These are phyloP conservation scores for Trapa bicornis DNA, from an alignment of 345 rosid genomes.

Conservation along the genomic window DNA sequence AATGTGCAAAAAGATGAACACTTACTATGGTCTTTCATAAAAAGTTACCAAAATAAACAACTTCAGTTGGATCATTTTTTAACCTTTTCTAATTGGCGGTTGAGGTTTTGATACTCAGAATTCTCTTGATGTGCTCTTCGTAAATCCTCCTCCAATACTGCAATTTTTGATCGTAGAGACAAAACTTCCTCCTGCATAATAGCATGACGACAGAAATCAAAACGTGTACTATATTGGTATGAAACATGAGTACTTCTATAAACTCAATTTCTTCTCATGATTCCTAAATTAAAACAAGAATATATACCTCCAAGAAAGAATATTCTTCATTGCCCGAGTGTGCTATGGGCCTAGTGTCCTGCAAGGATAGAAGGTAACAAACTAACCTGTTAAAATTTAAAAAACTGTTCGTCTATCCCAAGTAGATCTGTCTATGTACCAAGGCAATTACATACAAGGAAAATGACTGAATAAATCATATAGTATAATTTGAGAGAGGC, in stretches of 20 bases:
- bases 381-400: background rate
- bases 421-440: background rate
- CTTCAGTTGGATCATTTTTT: slow-evolving; percentile 2
- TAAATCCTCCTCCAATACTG: slow-evolving; percentile 68
- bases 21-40: slow-evolving; percentile 3
- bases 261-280: background rate
- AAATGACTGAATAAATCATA: background rate
- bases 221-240: background rate
- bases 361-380: slow-evolving; percentile 4
- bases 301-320: slow-evolving; percentile 43
- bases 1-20: slow-evolving; percentile 2
- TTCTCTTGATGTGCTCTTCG: slow-evolving; percentile 61
- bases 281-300: slow-evolving; percentile 1
- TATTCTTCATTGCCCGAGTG: slow-evolving; percentile 33
- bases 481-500: background rate
- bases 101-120: slow-evolving; percentile 40
- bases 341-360: slow-evolving; percentile 56
- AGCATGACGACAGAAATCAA: slow-evolving; percentile 6
- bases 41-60: slow-evolving; percentile 3
- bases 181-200: slow-evolving; percentile 56
- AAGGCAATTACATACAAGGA: background rate
- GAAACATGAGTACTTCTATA: background rate
- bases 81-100: slow-evolving; percentile 67
- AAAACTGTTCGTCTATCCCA: background rate
- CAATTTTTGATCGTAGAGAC: slow-evolving; percentile 54